These are phyloP conservation scores for Thymus quinquecostatus DNA, from an alignment of 257 asterid species.

Conservation along the genomic window DNA sequence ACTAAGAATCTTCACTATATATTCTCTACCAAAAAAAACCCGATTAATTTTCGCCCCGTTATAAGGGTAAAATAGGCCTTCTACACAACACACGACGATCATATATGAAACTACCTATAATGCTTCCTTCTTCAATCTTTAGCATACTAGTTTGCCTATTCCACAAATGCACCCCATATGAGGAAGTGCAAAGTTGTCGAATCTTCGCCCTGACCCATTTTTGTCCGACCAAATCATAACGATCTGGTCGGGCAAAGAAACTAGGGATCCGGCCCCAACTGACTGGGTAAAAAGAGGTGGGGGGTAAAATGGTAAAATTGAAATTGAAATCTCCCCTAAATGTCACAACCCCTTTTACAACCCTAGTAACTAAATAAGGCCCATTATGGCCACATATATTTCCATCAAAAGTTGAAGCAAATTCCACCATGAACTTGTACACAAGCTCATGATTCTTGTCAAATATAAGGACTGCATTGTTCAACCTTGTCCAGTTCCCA, in stretches of 20 bases:
- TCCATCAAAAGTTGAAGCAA: slow-evolving; percentile 66
- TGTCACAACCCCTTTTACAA: slow-evolving; percentile 39
- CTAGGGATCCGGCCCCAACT: slow-evolving; percentile 52
- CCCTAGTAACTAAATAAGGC: slow-evolving; percentile 73
- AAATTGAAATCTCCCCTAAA: slow-evolving; percentile 1
- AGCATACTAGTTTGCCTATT: slow-evolving; percentile 50
- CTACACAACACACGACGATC: slow-evolving; percentile 58
- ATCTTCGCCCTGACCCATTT: slow-evolving; percentile 57
- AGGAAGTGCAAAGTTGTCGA: slow-evolving; percentile 33
- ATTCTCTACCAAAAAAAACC: background rate
- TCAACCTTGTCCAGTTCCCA: slow-evolving; percentile 77
- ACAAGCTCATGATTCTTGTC: slow-evolving; percentile 60
- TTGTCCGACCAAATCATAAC: background rate
- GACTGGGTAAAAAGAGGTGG: slow-evolving; percentile 68
- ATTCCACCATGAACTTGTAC: slow-evolving; percentile 70
- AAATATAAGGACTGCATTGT: slow-evolving; percentile 66
- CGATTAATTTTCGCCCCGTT: background rate
- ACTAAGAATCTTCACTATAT: background rate
- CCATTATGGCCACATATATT: slow-evolving; percentile 82
- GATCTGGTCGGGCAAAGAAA: slow-evolving; percentile 40
- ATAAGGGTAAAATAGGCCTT: slow-evolving; percentile 25
- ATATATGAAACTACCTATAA: slow-evolving; percentile 52
- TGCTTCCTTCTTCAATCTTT: slow-evolving; percentile 71
- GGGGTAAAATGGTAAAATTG: slow-evolving; percentile 56
- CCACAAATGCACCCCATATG: slow-evolving; percentile 81